Evolutionary conservation across 2,329 filamentous ascomycete genomes (phyloP).

Genomic region (Seiridium cupressi): DNA sequence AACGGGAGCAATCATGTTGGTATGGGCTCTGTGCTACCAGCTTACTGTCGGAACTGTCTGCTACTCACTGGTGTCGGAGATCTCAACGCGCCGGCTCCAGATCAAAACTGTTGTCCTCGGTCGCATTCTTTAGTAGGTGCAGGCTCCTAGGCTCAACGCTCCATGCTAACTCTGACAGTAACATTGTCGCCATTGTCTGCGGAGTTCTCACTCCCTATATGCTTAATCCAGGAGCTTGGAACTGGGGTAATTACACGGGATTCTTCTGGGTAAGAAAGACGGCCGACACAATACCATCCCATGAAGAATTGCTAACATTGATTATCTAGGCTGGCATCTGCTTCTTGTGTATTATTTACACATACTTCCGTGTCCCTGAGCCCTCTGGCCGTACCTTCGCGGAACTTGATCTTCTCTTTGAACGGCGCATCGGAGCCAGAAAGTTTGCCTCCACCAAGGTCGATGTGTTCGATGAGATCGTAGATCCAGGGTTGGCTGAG

Average conservation of each 20-base stretch:
- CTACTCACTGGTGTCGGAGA: conserved; percentile 83
- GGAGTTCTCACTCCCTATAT: conserved; percentile 87
- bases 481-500: conserved; percentile 47
- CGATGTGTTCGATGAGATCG: conserved; percentile 52
- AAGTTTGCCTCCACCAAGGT: conserved; percentile 65
- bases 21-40: conserved; percentile 82
- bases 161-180: conserved; percentile 40
- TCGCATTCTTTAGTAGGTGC: conserved; percentile 66
- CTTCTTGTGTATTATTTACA: conserved; percentile 78
- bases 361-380: conserved; percentile 79
- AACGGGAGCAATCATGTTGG: conserved; percentile 81
- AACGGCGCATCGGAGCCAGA: conserved; percentile 67
- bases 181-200: conserved; percentile 78
- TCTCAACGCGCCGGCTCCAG: conserved; percentile 78
- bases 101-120: conserved; percentile 91
- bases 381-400: conserved; percentile 79
- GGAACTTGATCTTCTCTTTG: conserved; percentile 83
- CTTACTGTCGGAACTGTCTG: conserved; percentile 85
- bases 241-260: conserved; percentile 84
- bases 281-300: not conserved
- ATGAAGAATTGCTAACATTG: conserved; percentile 7
- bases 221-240: conserved; percentile 83
- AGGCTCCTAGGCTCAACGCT: not conserved
- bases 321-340: conserved; percentile 63
- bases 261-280: conserved; percentile 71